A percentile compares a stretch with the other conserved stretches of the same genome.
Evolutionary conservation across 192 early-diverging fungal species (phyloP).

Genomic region (Coemansia interrupta): DNA sequence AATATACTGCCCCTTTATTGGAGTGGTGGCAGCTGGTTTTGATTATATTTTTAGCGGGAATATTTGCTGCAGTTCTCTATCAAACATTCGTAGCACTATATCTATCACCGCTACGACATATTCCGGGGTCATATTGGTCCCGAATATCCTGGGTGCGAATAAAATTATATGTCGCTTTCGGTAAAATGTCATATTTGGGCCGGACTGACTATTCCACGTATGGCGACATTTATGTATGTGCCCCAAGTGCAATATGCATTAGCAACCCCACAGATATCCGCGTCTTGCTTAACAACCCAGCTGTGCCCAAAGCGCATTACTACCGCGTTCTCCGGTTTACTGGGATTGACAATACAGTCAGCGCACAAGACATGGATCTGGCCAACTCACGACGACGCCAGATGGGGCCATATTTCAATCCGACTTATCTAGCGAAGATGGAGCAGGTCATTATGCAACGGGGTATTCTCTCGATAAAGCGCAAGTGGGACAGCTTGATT

Average conservation of each 20-base stretch:
- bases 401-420: slow-evolving; percentile 42
- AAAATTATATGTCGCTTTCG: slow-evolving; percentile 8
- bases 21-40: too few species aligned
- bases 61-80: too few species aligned
- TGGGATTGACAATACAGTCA: slow-evolving; percentile 43
- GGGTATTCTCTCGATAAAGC: slow-evolving; percentile 29
- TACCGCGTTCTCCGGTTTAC: slow-evolving; percentile 42
- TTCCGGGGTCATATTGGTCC: slow-evolving; percentile 28
- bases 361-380: slow-evolving; percentile 33
- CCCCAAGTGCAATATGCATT: slow-evolving; percentile 22
- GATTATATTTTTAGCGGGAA: too few species aligned
- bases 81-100: slow-evolving; percentile 9
- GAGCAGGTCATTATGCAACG: slow-evolving; percentile 42
- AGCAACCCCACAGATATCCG: slow-evolving; percentile 35
- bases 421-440: slow-evolving; percentile 32
- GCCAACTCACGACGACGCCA: slow-evolving; percentile 38
- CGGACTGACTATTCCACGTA: slow-evolving; percentile 21
- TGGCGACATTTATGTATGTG: slow-evolving; percentile 31
- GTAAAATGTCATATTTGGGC: slow-evolving; percentile 26
- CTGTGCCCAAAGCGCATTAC: slow-evolving; percentile 24
- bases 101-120: slow-evolving; percentile 28
- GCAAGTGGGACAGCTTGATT: slow-evolving; percentile 34
- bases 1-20: too few species aligned
- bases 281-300: slow-evolving; percentile 17
- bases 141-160: slow-evolving; percentile 22